Evolutionary conservation across 106 monocot genomes (phyloP).

Genomic region (Dioscorea zingiberensis): DNA sequence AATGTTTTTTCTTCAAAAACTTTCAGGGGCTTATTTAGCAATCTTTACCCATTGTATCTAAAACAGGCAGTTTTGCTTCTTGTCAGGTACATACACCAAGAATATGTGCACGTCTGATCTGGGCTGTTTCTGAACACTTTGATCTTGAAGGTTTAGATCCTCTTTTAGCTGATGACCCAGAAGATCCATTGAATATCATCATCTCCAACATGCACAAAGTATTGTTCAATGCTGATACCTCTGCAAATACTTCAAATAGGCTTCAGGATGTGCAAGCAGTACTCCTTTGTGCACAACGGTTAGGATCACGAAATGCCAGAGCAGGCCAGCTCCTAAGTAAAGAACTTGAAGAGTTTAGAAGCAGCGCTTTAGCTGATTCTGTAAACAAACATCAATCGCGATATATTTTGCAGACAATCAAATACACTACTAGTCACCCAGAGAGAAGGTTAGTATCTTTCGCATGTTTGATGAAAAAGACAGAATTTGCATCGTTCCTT

Average conservation of each 20-base stretch:
- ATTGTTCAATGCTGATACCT: constrained; percentile 74
- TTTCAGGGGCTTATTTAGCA: too few relatives aligned
- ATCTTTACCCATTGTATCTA: neutral
- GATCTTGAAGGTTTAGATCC: constrained; percentile 98
- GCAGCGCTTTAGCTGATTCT: constrained; percentile 62
- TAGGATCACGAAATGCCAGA: constrained; percentile 80
- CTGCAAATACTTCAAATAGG: constrained; percentile 74
- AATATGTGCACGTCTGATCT: constrained; percentile 80
- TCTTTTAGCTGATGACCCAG: constrained; percentile 95
- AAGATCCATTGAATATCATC: constrained; percentile 93
- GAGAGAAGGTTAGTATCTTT: constrained; percentile 61
- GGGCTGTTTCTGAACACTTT: constrained; percentile 91
- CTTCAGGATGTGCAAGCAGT: constrained; percentile 93
- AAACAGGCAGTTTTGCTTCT: neutral
- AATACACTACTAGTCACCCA: constrained; percentile 67
- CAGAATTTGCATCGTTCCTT: too few relatives aligned
- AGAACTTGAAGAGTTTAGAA: constrained; percentile 97
- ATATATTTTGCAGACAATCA: constrained; percentile 86
- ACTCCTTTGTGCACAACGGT: constrained; percentile 64
- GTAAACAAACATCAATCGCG: constrained; percentile 96
- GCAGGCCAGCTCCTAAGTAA: constrained; percentile 84
- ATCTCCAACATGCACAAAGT: constrained; percentile 82
- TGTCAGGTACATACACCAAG: constrained; percentile 85
- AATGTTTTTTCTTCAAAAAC: too few relatives aligned
- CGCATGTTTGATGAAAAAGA: neutral